Percentiles rank a stretch among this genome's conserved stretches.
Conservation (phyloP, 495 filamentous ascomycete genomes). For the Podospora conica region DNA sequence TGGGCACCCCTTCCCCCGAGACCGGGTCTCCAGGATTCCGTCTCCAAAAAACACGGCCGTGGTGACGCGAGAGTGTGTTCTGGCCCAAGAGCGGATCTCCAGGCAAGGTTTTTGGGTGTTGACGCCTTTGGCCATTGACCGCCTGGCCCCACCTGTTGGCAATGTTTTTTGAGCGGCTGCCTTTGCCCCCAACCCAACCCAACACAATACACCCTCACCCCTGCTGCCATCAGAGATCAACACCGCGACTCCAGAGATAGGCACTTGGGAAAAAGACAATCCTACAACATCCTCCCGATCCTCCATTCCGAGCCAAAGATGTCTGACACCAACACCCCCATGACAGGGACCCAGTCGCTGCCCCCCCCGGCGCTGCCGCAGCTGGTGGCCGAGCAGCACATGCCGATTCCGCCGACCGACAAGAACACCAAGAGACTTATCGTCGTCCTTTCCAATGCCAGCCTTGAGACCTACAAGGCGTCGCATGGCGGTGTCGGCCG, state of each 20-base stretch:
- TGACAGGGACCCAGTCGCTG: constrained; percentile 75
- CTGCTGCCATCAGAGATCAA: neutral
- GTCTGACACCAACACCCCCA: constrained; percentile 21
- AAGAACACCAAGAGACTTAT: constrained; percentile 87
- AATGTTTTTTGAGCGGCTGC: neutral
- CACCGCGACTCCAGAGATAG: neutral
- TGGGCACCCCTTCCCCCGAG: neutral
- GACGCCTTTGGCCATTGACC: neutral
- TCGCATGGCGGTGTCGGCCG: constrained; percentile 59
- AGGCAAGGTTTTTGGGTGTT: neutral
- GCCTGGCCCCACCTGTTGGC: neutral
- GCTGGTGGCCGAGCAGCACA: constrained; percentile 86
- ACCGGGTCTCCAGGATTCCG: neutral
- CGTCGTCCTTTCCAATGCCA: constrained; percentile 94
- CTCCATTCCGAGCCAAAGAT: constrained; percentile 1
- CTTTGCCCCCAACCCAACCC: neutral
- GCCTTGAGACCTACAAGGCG: constrained; percentile 92
- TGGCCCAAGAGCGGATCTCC: neutral
- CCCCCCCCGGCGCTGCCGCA: constrained; percentile 86
- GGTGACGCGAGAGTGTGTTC: neutral
- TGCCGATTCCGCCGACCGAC: constrained; percentile 74
- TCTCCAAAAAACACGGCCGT: neutral
- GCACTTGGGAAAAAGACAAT: constrained; percentile 5
- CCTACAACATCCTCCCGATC: neutral
- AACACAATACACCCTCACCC: neutral